Conservation (phyloP, 73 alveolate species). For the Uronychia setigera region DNA sequence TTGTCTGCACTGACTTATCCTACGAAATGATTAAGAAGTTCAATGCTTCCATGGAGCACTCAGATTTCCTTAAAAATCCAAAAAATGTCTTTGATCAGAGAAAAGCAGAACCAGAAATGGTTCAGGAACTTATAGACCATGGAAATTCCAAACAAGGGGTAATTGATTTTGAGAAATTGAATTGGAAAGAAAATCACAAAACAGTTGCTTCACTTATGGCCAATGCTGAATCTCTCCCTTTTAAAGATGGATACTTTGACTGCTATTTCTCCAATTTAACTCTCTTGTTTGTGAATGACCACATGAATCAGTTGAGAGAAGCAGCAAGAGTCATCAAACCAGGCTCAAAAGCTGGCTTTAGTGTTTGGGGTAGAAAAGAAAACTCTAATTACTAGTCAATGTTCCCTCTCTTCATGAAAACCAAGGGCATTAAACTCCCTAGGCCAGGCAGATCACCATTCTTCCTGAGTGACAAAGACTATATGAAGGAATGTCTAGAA, state of each 20-base stretch:
- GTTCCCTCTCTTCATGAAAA: background rate
- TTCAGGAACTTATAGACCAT: too few species aligned
- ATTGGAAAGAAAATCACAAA: background rate
- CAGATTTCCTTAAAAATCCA: too few species aligned
- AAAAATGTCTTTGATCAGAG: too few species aligned
- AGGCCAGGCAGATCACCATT: background rate
- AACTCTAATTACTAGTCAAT: background rate
- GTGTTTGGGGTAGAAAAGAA: slow-evolving; percentile 79
- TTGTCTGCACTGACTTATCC: too few species aligned
- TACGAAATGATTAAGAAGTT: too few species aligned
- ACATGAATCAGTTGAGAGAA: slow-evolving; percentile 52
- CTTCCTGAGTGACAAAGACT: background rate
- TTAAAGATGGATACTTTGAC: slow-evolving; percentile 52
- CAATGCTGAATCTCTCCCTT: slow-evolving; percentile 68
- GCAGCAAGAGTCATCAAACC: slow-evolving; percentile 63
- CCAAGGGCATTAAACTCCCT: background rate
- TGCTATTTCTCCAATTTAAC: slow-evolving; percentile 73
- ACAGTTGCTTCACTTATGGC: slow-evolving; percentile 33
- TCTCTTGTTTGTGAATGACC: slow-evolving; percentile 61
- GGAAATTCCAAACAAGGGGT: background rate
- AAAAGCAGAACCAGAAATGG: too few species aligned
- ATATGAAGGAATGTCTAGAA: too few species aligned
- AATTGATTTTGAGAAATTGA: background rate
- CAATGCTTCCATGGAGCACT: too few species aligned
- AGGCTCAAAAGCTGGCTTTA: slow-evolving; percentile 63